Percentiles rank a stretch among this genome's conserved stretches.
Conservation (phyloP, 768 basidiomycete genomes). For the Leccinum longicurvipes region DNA sequence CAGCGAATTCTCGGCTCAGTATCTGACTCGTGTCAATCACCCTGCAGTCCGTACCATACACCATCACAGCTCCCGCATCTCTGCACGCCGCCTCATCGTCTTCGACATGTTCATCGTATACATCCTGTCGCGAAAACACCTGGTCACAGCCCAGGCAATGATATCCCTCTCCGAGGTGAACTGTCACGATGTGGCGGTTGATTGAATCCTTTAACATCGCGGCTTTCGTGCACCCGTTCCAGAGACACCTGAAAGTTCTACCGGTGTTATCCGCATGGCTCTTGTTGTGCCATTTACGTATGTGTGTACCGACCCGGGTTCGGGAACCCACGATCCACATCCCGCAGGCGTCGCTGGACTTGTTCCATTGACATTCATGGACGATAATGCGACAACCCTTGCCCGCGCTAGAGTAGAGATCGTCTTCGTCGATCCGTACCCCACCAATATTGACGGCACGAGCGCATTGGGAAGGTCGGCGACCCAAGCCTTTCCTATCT, state of each 20-base stretch:
- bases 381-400: not conserved
- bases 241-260: not conserved
- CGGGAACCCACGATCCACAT: slow-evolving; percentile 4
- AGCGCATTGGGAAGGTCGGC: not conserved
- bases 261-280: not conserved
- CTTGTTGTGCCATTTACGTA: slow-evolving; percentile 2
- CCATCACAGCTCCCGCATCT: not conserved
- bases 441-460: not conserved
- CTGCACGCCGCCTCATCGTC: not conserved
- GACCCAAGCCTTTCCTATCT: not conserved
- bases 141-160: not conserved
- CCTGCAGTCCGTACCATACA: not conserved
- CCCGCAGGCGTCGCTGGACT: not conserved
- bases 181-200: slow-evolving; percentile 1
- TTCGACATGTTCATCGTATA: not conserved
- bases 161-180: slow-evolving; percentile 1
- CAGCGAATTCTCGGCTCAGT: not conserved
- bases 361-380: slow-evolving; percentile 3
- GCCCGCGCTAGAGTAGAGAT: not conserved
- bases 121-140: slow-evolving; percentile 2
- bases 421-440: slow-evolving; percentile 1
- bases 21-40: not conserved
- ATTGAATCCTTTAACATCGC: not conserved
- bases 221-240: not conserved
- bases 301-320: not conserved